Conservation (phyloP, 2,329 filamentous ascomycete species). For the Venturiaceae sp. region DNA sequence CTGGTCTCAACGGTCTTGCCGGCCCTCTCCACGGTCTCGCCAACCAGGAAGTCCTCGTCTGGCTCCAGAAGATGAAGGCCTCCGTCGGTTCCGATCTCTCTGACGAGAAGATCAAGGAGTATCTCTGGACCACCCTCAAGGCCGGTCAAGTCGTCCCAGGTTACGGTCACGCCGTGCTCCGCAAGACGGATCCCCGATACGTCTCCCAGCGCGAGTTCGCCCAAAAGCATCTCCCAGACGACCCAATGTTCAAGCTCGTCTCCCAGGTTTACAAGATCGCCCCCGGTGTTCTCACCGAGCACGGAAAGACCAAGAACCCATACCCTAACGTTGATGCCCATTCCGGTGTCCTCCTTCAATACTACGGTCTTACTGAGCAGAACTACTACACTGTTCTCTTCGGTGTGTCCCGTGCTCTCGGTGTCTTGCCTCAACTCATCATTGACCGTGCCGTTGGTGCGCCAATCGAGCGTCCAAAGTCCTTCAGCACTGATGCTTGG, state of each 20-base stretch:
- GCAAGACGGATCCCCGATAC: constrained; percentile 99
- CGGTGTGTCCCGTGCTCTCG: constrained; percentile 94
- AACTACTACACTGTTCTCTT: constrained; percentile 99
- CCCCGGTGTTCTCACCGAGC: constrained; percentile 92
- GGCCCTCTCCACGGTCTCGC: constrained; percentile 97
- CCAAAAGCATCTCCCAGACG: constrained; percentile 83
- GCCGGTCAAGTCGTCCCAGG: constrained; percentile 91
- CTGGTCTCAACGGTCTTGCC: constrained; percentile 95
- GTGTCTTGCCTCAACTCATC: constrained; percentile 98
- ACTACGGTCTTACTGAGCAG: constrained; percentile 97
- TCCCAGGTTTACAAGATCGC: constrained; percentile 99
- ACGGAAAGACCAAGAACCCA: constrained; percentile 99
- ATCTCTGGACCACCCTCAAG: constrained; percentile 98
- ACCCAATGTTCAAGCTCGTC: constrained; percentile 99
- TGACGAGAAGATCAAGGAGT: constrained; percentile 94
- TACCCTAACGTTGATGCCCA: constrained; percentile 98
- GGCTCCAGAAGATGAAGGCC: constrained; percentile 99
- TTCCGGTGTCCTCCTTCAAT: constrained; percentile 97
- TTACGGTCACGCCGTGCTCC: constrained; percentile 97
- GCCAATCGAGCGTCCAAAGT: constrained; percentile 98
- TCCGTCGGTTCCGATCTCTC: constrained; percentile 85
- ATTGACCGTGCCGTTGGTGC: constrained; percentile 96
- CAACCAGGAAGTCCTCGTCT: constrained; percentile 99
- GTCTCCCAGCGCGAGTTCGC: constrained; percentile 97
- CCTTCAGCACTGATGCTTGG: constrained; percentile 95